Base-by-base conservation (phyloP, 441 rosid species). In the Pelargonium myrrhifolium region DNA sequence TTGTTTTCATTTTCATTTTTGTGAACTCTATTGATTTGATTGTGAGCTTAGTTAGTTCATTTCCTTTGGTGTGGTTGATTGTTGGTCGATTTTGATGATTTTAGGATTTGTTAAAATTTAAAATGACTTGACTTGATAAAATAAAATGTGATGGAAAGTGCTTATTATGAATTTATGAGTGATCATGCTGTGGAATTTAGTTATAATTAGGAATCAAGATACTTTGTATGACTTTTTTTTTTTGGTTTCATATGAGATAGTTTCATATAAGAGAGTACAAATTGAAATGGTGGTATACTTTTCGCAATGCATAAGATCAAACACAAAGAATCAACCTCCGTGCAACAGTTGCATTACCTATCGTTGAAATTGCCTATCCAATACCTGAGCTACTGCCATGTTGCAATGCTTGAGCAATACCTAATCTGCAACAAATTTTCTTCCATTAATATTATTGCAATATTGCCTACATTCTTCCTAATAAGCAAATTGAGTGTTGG, bases 31-130 rank as follows among this genome's bases (percentile, higher is more conserved):
- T 40, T 40, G 2, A 28, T 28, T 28, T 28, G 31, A 28, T 28
- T 28, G 31, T 28, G 31, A 28, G 31, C 31, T 28, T 28, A 28
- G 31, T 28, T 28, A 55, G 21, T 67, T 55, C 61, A 15, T 69
- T 68, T 14, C 35, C 60, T 47, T 76, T 24, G 68, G 26, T 68
- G 66, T 28, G 35, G 53, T 74, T 62, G 37, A 42, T 60, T 64
- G 47, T 55, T 18, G 56, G 35, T 56, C 17, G 76, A 31, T 68
- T 70, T 68, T 67, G 24, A 1, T 39, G 22, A 28, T 56, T 24
- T 12, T 68, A 78, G 78, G 66, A 39, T 75, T 75, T n/a, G n/a
- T n/a, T n/a, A n/a, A n/a, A n/a, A n/a, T 31, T 11, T 63, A 4
- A 37, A 64, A 42, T 47, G 53, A 61, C 63, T 62, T 62, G 62